Evolutionary conservation across 2,329 filamentous ascomycete genomes (phyloP), one percentile per base, ranked within the genome.

Genomic region (Aspergillus carbonarius): DNA sequence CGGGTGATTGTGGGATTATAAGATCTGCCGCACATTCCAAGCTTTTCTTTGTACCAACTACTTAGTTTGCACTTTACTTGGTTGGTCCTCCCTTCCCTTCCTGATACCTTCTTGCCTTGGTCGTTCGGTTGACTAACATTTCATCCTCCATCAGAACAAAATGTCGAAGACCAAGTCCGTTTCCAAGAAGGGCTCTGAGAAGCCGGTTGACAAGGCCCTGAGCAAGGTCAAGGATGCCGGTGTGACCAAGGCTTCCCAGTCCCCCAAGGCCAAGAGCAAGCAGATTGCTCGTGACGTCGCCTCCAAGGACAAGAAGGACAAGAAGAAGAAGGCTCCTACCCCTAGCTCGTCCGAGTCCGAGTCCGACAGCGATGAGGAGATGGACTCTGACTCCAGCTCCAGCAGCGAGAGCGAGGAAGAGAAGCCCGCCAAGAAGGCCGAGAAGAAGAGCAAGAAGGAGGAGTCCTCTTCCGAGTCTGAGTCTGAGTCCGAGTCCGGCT

Each of bases 161-260:
- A 79, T 78, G 75, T 77, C 77, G 50, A 80, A 80, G 72, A 74
- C 75, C 56, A 79, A 80, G 72, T 65, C 66, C 48, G 67, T 71
- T 70, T 63, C 69, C 57, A 67, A 70, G 67, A 74, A 76, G 66
- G 72, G 66, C 52, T 64, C 66, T 51, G 70, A 78, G 58, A 78
- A 79, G 67, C 64, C 72, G 60, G 69, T 66, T 60, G 71, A 73
- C 70, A 79, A 79, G 72, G 66, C 74, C 65, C 60, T 80, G 64
- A 73, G 67, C 71, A 80, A 80, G 72, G 79, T 79, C 68, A 81
- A 81, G 73, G 73, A 76, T 63, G 72, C 73, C 59, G 77, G 73
- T 61, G 74, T 81, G 57, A 72, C 73, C 64, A 81, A 81, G 72
- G 65, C 75, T 44, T 71, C 78, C 54, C 70, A 78, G 68, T 75